Evolutionary conservation across 2,329 filamentous ascomycete species (phyloP).

Genomic region (Acrodontium crateriforme): DNA sequence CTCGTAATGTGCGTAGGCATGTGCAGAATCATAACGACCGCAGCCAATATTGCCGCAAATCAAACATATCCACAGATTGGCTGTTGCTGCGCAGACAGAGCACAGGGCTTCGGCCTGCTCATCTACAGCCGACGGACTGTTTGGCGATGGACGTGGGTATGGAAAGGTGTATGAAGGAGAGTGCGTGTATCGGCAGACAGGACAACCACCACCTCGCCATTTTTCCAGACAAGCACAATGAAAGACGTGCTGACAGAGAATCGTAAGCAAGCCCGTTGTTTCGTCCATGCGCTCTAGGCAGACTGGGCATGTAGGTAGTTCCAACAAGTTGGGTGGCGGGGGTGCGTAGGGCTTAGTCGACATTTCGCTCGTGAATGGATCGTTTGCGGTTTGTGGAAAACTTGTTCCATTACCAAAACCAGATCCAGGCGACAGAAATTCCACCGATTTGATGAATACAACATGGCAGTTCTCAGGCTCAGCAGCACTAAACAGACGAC

Average conservation of each 20-base stretch:
- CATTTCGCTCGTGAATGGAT: slow-evolving; percentile 41
- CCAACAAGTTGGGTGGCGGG: slow-evolving; percentile 72
- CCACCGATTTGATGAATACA: slow-evolving; percentile 85
- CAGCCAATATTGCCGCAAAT: slow-evolving; percentile 90
- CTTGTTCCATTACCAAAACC: slow-evolving; percentile 37
- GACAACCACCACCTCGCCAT: slow-evolving; percentile 88
- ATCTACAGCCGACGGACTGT: slow-evolving; percentile 20
- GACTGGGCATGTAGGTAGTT: slow-evolving; percentile 89
- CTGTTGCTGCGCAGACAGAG: slow-evolving; percentile 61
- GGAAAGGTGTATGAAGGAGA: slow-evolving; percentile 32
- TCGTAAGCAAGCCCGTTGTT: slow-evolving; percentile 85
- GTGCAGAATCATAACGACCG: slow-evolving; percentile 83
- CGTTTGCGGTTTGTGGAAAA: slow-evolving; percentile 46
- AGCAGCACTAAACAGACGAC: slow-evolving; percentile 64
- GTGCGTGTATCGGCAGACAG: slow-evolving; percentile 83
- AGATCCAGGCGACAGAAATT: slow-evolving; percentile 52
- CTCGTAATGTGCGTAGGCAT: slow-evolving; percentile 89
- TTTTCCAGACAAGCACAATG: slow-evolving; percentile 93
- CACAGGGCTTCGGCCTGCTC: slow-evolving; percentile 57
- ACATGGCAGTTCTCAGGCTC: slow-evolving; percentile 89
- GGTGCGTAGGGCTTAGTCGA: slow-evolving; percentile 50
- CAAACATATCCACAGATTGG: slow-evolving; percentile 88
- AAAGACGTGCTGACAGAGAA: slow-evolving; percentile 94
- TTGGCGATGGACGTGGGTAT: slow-evolving; percentile 18
- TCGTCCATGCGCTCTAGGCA: slow-evolving; percentile 98